These are phyloP conservation scores for Porphyrellus cyaneotinctus DNA, from an alignment of 768 basidiomycete genomes.

Conservation along the genomic window DNA sequence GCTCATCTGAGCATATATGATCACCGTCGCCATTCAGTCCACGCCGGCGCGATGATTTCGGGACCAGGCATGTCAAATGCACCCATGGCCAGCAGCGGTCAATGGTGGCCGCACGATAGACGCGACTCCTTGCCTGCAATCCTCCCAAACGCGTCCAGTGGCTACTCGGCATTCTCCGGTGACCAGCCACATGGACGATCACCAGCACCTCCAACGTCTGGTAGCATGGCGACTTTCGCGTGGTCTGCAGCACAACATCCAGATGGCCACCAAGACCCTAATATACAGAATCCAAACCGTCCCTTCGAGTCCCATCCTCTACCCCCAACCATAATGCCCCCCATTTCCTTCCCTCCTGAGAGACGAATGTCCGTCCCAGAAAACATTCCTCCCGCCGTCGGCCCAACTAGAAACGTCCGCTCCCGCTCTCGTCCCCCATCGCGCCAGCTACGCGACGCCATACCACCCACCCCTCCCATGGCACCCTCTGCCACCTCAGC, in stretches of 20 bases:
- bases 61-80: constrained; percentile 25
- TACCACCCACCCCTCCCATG: constrained; percentile 38
- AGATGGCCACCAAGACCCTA: constrained; percentile 44
- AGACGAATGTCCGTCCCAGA: constrained; percentile 77
- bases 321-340: constrained; percentile 51
- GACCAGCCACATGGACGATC: constrained; percentile 63
- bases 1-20: constrained; percentile 66
- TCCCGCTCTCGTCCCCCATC: constrained; percentile 71
- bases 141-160: constrained; percentile 58
- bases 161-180: constrained; percentile 54
- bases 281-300: constrained; percentile 39
- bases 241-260: constrained; percentile 56
- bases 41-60: constrained; percentile 47
- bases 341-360: constrained; percentile 56
- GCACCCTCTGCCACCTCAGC: constrained; percentile 31
- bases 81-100: constrained; percentile 24
- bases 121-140: constrained; percentile 72
- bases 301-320: constrained; percentile 47
- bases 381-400: constrained; percentile 42
- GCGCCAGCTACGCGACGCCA: constrained; percentile 46
- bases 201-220: constrained; percentile 52
- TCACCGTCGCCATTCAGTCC: constrained; percentile 75
- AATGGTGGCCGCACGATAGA: constrained; percentile 64
- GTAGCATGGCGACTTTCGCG: constrained; percentile 65
- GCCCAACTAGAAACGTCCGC: constrained; percentile 52